Evolutionary conservation across 148 eudicot species (phyloP).

Genomic region (Rhododendron mucronatum): DNA sequence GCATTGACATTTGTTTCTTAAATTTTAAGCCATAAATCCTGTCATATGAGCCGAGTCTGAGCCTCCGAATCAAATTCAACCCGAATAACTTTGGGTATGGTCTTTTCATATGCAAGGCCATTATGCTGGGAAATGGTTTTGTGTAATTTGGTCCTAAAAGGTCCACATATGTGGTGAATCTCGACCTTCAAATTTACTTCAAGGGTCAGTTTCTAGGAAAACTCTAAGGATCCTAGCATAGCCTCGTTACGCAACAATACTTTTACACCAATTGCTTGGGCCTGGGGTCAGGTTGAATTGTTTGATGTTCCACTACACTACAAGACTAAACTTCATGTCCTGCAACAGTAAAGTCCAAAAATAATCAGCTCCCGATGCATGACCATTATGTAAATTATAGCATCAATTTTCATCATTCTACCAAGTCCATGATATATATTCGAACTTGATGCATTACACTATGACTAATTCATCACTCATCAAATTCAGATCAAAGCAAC

Average conservation of each 20-base stretch:
- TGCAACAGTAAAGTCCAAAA: neutral
- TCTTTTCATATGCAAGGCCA: neutral
- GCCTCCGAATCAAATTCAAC: neutral
- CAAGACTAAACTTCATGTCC: neutral
- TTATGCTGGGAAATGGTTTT: neutral
- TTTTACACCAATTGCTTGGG: neutral
- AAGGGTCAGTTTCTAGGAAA: neutral
- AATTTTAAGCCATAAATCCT: neutral
- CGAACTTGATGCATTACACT: neutral
- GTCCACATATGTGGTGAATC: neutral
- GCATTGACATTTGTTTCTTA: neutral
- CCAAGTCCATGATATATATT: neutral
- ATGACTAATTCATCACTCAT: neutral
- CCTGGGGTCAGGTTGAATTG: neutral
- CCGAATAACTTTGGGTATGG: neutral
- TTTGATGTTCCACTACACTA: neutral
- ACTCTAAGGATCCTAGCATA: neutral
- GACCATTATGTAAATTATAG: neutral
- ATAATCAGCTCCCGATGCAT: neutral
- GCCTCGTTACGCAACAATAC: neutral
- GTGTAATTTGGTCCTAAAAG: no score
- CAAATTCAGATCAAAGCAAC: neutral
- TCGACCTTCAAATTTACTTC: neutral
- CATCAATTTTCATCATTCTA: neutral
- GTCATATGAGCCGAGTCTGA: neutral